phyloP scores from a whole-genome alignment of 1,139 yeast species.

The Pichia inconspicua region DNA sequence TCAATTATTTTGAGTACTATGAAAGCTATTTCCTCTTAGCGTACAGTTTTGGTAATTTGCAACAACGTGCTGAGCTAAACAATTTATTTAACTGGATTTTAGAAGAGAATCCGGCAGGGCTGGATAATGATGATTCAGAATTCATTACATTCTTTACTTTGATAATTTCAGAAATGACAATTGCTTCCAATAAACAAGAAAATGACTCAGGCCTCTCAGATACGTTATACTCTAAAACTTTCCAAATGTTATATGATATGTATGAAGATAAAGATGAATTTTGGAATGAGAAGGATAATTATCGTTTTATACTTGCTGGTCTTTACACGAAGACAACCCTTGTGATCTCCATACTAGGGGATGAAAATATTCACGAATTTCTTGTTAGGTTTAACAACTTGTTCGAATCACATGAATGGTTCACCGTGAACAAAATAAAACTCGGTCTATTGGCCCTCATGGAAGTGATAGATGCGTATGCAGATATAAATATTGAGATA shows the following conservation, averaged over 20 bases:
- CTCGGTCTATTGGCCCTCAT: constrained; percentile 33
- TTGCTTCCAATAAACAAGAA: constrained; percentile 2
- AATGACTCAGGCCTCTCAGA: constrained; percentile 5
- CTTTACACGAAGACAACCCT: constrained; percentile 6
- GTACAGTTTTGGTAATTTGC: constrained; percentile 34
- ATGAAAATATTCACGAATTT: constrained; percentile 3
- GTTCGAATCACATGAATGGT: constrained; percentile 8
- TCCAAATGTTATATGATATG: constrained; percentile 7
- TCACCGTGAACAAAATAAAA: constrained; percentile 45
- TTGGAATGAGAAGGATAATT: constrained; percentile 9
- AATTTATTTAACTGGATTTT: constrained; percentile 12
- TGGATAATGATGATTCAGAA: constrained; percentile 12
- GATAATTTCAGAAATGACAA: constrained; percentile 10
- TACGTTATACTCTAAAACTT: constrained; percentile 3
- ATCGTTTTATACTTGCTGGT: constrained; percentile 10
- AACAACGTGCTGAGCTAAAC: constrained; percentile 13
- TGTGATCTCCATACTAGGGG: constrained; percentile 3
- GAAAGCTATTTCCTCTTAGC: constrained; percentile 44
- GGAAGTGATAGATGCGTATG: constrained; percentile 1
- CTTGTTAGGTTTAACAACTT: constrained; percentile 8
- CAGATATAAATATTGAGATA: background rate
- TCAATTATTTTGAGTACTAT: constrained; percentile 44
- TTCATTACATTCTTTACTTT: constrained; percentile 12
- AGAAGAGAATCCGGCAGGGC: constrained; percentile 11
- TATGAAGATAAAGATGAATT: constrained; percentile 10